A percentile compares a stretch with the other conserved stretches of the same genome.
These are phyloP conservation scores for Knufia petricola DNA, from an alignment of 2,329 filamentous ascomycete genomes.

Conservation along the genomic window DNA sequence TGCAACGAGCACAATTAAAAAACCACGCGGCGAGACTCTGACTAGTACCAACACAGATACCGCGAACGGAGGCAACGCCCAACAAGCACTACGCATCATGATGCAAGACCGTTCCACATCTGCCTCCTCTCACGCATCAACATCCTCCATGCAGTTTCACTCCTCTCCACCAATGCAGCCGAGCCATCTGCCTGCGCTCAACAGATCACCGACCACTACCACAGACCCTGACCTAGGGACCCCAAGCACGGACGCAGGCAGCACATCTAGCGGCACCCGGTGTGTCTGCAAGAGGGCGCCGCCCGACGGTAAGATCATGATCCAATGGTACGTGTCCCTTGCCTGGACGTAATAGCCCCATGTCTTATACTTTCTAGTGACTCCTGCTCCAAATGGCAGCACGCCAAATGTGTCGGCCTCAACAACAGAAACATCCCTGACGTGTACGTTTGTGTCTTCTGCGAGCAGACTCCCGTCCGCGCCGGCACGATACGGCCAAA, in stretches of 20 bases:
- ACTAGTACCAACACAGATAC: not conserved
- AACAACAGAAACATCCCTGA: constrained; percentile 38
- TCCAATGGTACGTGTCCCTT: constrained; percentile 43
- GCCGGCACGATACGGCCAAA: constrained; percentile 20
- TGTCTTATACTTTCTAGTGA: constrained; percentile 32
- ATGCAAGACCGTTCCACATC: constrained; percentile 29
- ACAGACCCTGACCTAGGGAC: constrained; percentile 43
- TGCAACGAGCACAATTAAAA: constrained; percentile 2
- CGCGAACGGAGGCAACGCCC: constrained; percentile 30
- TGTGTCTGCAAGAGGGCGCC: constrained; percentile 48
- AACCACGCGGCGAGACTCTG: constrained; percentile 26
- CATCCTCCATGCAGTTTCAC: constrained; percentile 27
- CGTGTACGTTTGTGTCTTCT: constrained; percentile 44
- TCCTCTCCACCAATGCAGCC: constrained; percentile 37
- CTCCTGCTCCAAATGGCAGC: constrained; percentile 54
- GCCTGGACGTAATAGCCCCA: constrained; percentile 10
- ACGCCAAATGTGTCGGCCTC: constrained; percentile 49
- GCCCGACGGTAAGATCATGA: constrained; percentile 47
- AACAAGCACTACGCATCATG: constrained; percentile 39
- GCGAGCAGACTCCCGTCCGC: constrained; percentile 35
- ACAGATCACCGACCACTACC: constrained; percentile 41
- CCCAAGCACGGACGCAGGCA: constrained; percentile 45
- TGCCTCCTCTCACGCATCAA: constrained; percentile 21
- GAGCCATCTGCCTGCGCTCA: constrained; percentile 31
- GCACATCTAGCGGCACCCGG: constrained; percentile 42